These are phyloP conservation scores for Pneumocystis wakefieldiae DNA, from an alignment of 1,139 yeast species.

Conservation along the genomic window DNA sequence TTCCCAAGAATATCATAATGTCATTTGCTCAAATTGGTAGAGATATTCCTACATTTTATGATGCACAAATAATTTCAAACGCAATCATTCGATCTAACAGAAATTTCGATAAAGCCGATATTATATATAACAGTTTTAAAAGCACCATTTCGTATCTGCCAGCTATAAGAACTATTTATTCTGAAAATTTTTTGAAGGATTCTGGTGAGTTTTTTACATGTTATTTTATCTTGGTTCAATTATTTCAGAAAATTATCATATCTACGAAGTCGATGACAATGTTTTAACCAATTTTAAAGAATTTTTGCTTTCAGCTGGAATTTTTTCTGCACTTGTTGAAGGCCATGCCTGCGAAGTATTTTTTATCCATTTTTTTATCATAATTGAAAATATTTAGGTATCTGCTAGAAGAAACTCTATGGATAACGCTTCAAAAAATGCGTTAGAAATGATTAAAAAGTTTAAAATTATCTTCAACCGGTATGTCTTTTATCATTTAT, in stretches of 20 bases:
- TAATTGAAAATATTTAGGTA: constrained; percentile 25
- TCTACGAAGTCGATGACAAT: constrained; percentile 71
- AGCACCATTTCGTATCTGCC: constrained; percentile 89
- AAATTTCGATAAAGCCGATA: constrained; percentile 60
- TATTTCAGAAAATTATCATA: constrained; percentile 39
- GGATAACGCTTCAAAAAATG: constrained; percentile 99
- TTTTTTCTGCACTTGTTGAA: constrained; percentile 87
- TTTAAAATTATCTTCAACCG: constrained; percentile 97
- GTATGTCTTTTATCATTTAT: constrained; percentile 31
- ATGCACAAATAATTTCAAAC: constrained; percentile 79
- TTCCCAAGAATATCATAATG: constrained; percentile 51
- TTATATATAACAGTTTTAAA: constrained; percentile 75
- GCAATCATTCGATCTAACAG: constrained; percentile 47
- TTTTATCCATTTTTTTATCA: background rate
- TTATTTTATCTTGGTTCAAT: background rate
- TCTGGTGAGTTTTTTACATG: constrained; percentile 37
- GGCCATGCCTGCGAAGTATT: constrained; percentile 80
- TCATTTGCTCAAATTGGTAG: constrained; percentile 86
- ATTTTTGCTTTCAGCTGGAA: constrained; percentile 78
- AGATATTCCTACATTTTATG: constrained; percentile 87
- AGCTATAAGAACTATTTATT: constrained; percentile 48
- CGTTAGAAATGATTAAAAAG: constrained; percentile 94
- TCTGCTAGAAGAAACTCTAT: constrained; percentile 99
- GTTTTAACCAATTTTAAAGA: constrained; percentile 43
- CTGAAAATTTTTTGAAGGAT: constrained; percentile 57